Conservation (phyloP, 2,329 filamentous ascomycete species). For the Fonsecaea monophora region DNA sequence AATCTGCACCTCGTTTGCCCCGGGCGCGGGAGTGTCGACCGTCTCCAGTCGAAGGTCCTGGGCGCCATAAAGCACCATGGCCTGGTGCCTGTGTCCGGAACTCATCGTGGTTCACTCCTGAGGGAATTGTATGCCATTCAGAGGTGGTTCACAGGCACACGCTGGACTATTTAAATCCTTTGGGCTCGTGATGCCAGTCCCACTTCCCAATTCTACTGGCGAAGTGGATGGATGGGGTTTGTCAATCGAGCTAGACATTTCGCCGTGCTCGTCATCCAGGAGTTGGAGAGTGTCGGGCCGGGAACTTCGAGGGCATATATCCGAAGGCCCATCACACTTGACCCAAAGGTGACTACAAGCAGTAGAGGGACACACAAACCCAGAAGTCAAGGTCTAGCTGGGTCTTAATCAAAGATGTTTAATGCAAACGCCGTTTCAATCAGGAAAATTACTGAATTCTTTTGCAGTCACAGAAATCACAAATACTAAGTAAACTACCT, state of each 20-base stretch:
- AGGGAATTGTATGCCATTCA: neutral
- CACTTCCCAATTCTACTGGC: neutral
- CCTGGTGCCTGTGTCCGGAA: neutral
- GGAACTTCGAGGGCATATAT: neutral
- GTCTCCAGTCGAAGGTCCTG: conserved; percentile 64
- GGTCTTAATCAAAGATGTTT: neutral
- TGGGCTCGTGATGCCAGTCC: neutral
- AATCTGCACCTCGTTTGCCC: conserved; percentile 61
- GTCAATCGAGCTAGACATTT: neutral
- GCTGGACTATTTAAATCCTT: neutral
- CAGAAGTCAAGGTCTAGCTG: neutral
- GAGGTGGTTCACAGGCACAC: neutral
- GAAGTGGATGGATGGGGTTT: neutral
- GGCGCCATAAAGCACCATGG: conserved; percentile 58
- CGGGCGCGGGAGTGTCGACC: conserved; percentile 47
- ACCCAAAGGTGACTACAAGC: neutral
- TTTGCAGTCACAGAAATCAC: neutral
- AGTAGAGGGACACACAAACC: neutral
- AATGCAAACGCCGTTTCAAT: neutral
- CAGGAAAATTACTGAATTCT: neutral
- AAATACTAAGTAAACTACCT: neutral
- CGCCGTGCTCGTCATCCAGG: neutral
- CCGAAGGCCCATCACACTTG: neutral
- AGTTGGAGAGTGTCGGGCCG: neutral
- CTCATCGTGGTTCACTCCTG: neutral